Evolutionary conservation across 139 green algal genomes (phyloP), one percentile per base, ranked within the genome.

Genomic region (Micromonas commoda): DNA sequence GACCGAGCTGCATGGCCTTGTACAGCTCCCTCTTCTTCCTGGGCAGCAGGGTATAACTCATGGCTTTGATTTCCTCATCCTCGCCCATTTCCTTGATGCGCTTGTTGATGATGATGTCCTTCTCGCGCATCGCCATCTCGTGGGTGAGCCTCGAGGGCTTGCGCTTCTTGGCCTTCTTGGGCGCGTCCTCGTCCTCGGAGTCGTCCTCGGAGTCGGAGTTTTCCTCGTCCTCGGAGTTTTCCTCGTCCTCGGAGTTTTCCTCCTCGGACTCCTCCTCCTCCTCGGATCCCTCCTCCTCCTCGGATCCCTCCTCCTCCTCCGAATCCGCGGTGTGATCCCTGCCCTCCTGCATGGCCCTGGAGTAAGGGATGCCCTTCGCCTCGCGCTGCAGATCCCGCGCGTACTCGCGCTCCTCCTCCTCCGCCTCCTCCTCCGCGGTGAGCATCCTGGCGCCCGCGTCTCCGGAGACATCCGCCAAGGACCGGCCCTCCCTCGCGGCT

Each of bases 11-110:
- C 39, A 69, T 69, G 3, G 72, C 72, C 61, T 78, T 78, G 32
- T 78, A 78, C 35, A 78, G 5, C 53, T 78, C 72, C 38, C 72
- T 34, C 34, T 68, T 78, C 3, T 78, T 78, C 21, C 72, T n/a
- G 19, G 72, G 72, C 16, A 78, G 38, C 1, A 78, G 3, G 2
- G 39, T 37, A 5, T 68, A 78, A 16, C 2, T 26, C 72, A 78
- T 57, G 24, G 39, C 23, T n/a, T 78, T 37, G 52, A 69, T 29
- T 26, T 78, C 33, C 1, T 33, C 54, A 24, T 75, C 68, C 29
- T 75, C 68, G 68, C 37, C 33, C 3, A 38, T 39, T 20, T 32
- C 29, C 20, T 38, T 6, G 34, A 75, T 20, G 19, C 33, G 16
- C 23, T 75, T 37, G 68, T 37, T 35, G 2, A 75, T 31, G 38